These are phyloP conservation scores for Euphorbia lathyris DNA, from an alignment of 345 rosid species.

Conservation along the genomic window DNA sequence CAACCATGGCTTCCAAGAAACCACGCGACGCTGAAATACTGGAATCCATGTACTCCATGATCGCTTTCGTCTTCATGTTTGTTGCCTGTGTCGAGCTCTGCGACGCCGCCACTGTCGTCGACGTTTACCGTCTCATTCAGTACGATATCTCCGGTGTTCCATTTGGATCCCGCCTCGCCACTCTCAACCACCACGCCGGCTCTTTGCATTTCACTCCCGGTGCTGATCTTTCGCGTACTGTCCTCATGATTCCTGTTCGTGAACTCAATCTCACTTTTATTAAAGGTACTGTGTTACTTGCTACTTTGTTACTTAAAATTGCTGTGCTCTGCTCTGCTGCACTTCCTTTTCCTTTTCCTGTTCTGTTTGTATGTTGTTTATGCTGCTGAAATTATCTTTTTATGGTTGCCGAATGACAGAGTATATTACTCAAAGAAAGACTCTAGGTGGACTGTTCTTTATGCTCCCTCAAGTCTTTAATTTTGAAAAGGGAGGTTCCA, in stretches of 20 bases:
- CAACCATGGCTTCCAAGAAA: constrained; percentile 32
- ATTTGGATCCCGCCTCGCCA: constrained; percentile 88
- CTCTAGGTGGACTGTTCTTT: constrained; percentile 81
- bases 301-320: background rate
- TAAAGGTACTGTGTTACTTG: constrained; percentile 46
- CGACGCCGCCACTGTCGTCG: constrained; percentile 91
- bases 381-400: background rate
- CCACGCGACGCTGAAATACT: constrained; percentile 40
- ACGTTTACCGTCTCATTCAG: constrained; percentile 94
- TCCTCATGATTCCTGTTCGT: constrained; percentile 74
- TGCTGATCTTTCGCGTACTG: constrained; percentile 88
- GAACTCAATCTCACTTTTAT: constrained; percentile 62
- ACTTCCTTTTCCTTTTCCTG: background rate
- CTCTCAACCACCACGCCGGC: constrained; percentile 85
- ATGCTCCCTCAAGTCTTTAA: constrained; percentile 73
- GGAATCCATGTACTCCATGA: constrained; percentile 64
- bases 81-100: constrained; percentile 91
- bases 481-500: constrained; percentile 37
- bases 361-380: background rate
- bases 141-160: constrained; percentile 89
- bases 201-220: constrained; percentile 72
- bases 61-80: constrained; percentile 65
- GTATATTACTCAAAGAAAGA: constrained; percentile 57
- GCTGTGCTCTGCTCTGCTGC: too few species aligned
- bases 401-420: constrained; percentile 39